Evolutionary conservation across 2,329 filamentous ascomycete genomes (phyloP), one percentile per base, ranked within the genome.

Genomic region (Fusarium ambrosium): DNA sequence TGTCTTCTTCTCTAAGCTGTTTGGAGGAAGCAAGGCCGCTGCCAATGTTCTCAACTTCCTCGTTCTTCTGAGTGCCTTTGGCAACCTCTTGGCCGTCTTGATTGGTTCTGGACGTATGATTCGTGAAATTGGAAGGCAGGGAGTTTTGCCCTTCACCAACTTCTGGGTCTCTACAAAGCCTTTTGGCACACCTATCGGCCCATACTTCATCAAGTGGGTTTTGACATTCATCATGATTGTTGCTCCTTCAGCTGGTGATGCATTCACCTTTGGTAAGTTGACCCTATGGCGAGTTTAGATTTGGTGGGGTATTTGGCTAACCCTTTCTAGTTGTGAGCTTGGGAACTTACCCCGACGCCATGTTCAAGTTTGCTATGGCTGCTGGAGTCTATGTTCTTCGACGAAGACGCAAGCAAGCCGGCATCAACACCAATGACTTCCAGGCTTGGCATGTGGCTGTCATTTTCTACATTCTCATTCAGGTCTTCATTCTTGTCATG

Each of bases 401-500:
- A 0, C 84, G 84, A 18, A 87, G 88, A 2, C 87, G 91, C 5
- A 85, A 83, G 43, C 85, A 86, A 1, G 81, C 89, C 6, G 86
- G 86, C 4, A 80, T 90, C 2, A 85, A 84, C 0, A 74, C 77
- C 0, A 82, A 88, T 0, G 86, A 87, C 4, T 94, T 92, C 80
- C 84, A 82, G 8, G 88, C 90, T 0, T 94, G 91, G 91, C 79
- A 90, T 69, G 62, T 87, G 0, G 85, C 88, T 0, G 81, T 94
- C 2, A 75, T 88, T 6, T 92, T 94, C 80, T 90, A 87, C 61
- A 87, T 92, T 51, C 79, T 90, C 0, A 82, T 90, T 0, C 89
- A 92, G 62, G 66, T 91, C 0, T 94, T 90, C 68, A 83, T 93
- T 51, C 82, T 94, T 3, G 86, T 91, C n/a, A 93, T 93, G 86